Conservation (phyloP, 176 grass and related monocot genomes). For the Alloteropsis semialata region DNA sequence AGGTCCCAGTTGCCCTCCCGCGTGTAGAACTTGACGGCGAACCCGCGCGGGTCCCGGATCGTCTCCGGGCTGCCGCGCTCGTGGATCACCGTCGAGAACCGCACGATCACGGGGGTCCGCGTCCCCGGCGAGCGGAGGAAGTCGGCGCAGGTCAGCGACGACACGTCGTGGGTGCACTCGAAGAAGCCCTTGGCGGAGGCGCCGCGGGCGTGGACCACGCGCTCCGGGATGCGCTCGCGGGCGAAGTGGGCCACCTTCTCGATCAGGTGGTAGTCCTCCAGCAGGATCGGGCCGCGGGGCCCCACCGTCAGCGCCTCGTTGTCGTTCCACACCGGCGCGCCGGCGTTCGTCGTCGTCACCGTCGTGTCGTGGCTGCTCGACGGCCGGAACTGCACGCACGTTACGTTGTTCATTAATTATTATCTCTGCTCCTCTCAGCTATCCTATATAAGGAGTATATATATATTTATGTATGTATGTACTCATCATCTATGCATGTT, state of each 20-base stretch:
- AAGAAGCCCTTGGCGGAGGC: constrained; percentile 91
- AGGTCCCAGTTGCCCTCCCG: constrained; percentile 92
- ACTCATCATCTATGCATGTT: too few relatives aligned
- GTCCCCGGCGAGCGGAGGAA: constrained; percentile 68
- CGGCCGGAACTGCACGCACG: constrained; percentile 57
- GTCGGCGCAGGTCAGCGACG: constrained; percentile 71
- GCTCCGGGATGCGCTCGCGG: constrained; percentile 85
- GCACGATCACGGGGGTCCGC: constrained; percentile 63
- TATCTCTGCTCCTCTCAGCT: too few relatives aligned
- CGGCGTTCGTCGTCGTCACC: constrained; percentile 85
- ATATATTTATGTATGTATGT: too few relatives aligned
- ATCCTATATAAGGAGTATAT: too few relatives aligned
- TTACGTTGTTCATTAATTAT: too few relatives aligned
- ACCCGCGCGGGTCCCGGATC: constrained; percentile 86
- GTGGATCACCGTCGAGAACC: constrained; percentile 95
- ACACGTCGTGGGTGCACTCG: constrained; percentile 77
- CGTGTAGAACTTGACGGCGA: constrained; percentile 97
- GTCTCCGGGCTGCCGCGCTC: constrained; percentile 86
- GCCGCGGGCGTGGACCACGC: constrained; percentile 80
- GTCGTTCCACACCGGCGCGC: constrained; percentile 83
- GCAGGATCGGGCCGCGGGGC: constrained; percentile 57
- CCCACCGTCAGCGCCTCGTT: constrained; percentile 90
- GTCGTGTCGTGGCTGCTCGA: constrained; percentile 66
- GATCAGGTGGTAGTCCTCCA: constrained; percentile 86
- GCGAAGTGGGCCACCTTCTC: constrained; percentile 89